Conservation (phyloP, 2,329 filamentous ascomycete genomes). For the Sclerotinia subarctica region DNA sequence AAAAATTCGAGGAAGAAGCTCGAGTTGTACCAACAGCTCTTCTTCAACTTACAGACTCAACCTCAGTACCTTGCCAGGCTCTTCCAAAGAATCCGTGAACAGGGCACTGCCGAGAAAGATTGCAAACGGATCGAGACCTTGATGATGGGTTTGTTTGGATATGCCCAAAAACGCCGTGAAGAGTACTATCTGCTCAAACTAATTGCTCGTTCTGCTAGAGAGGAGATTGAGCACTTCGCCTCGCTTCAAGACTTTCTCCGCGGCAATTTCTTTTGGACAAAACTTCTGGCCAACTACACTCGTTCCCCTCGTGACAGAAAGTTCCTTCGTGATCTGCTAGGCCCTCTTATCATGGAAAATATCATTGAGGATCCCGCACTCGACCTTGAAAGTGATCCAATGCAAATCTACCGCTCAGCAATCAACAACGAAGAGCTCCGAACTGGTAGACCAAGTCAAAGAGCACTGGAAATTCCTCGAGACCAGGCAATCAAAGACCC, state of each 20-base stretch:
- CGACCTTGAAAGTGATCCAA: conserved; percentile 92
- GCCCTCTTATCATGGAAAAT: conserved; percentile 81
- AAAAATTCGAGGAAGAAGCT: conserved; percentile 94
- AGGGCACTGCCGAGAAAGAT: conserved; percentile 85
- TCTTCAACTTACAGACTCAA: conserved; percentile 96
- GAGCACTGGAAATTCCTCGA: conserved; percentile 79
- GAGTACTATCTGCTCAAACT: conserved; percentile 96
- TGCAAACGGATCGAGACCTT: conserved; percentile 88
- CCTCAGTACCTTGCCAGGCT: conserved; percentile 88
- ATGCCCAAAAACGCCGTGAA: conserved; percentile 93
- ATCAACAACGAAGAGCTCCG: conserved; percentile 97
- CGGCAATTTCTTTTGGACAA: conserved; percentile 90
- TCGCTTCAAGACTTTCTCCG: conserved; percentile 81
- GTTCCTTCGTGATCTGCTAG: conserved; percentile 82
- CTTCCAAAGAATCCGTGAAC: conserved; percentile 79
- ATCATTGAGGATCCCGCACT: conserved; percentile 89
- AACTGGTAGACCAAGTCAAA: conserved; percentile 77
- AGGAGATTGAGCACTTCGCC: conserved; percentile 74
- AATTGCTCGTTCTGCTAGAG: conserved; percentile 74
- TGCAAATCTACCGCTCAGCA: conserved; percentile 92
- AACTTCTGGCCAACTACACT: conserved; percentile 81
- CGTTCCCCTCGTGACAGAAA: conserved; percentile 90
- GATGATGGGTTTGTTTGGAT: conserved; percentile 95
- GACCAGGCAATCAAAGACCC: conserved; percentile 95
- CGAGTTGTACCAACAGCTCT: conserved; percentile 94